Base-by-base conservation (phyloP, 2,329 filamentous ascomycete genomes). In the Penicillium corylophilum region DNA sequence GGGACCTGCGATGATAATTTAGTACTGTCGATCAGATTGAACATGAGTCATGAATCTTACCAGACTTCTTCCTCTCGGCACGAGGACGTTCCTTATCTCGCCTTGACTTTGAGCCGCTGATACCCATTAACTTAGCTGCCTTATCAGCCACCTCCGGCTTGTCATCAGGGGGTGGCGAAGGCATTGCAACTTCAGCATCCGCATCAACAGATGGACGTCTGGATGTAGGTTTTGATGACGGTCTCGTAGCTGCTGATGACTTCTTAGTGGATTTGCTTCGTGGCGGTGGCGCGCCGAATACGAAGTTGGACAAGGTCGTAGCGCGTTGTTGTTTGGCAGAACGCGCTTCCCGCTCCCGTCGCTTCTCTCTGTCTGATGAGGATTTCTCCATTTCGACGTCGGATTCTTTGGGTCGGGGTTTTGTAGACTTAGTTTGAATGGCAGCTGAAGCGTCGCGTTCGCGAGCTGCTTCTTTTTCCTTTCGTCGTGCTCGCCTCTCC, bases 121-220 rank as follows among this genome's bases (percentile, higher is more conserved):
- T 72, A 60, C 75, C 91, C 83, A 94, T 83, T 46, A 93, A 73
- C 71, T 86, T 91, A 28, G 89, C 89, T 24, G 89, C 90, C 71
- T 95, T 95, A 41, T 84, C 80, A 7, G 86, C 81, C 65, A 90
- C 80, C 46, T 83, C 81, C 3, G 79, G 79, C 38, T 79, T 74
- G 28, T 87, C 83, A 26, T 91, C 89, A 2, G 87, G 84, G 8
- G 89, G 87, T 3, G 89, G 88, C 18, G 88, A 89, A 41, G 82
- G 79, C 54, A 92, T 76, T 7, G 84, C 87, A 56, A 78, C 78
- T 24, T 76, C 71, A 35, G 75, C 71, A 29, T 80, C 77, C 55
- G 85, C 81, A 47, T 90, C 88, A 15, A 87, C 72, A 0, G 89
- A 88, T 55, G 85, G 79, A 33, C 87, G 85, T 50, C 88, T 82